Evolutionary conservation across 164 flowering plant genomes (phyloP), one percentile per base, ranked within the genome.

Genomic region (Nelumbo lutea): DNA sequence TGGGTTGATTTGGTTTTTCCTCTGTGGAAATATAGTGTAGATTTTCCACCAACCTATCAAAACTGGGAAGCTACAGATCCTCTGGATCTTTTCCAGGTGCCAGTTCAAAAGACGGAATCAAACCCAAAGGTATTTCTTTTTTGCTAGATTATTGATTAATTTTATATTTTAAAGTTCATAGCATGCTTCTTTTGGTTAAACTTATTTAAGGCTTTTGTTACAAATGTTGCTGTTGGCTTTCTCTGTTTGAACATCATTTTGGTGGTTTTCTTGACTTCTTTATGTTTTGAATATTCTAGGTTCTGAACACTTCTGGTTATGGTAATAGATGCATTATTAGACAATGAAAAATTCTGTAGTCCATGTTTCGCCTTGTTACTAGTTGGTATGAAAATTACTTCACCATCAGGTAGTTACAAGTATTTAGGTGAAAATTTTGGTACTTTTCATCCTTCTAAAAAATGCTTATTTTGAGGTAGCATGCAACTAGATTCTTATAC

Each of bases 41-140:
- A 94, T 86, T 94, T 94, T 75, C 93, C 95, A 38, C 72, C 82
- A 75, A 72, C 71, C 44, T 88, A 84, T 84, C 94, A 87, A 80
- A 84, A 91, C 71, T 89, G 98, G 97, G 73, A 72, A 47, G 75
- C 73, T 45, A 90, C 89, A n/a, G 81, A 93, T 81, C 98, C 98
- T 70, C 40, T 83, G 11, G 92, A 88, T 81, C 98, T 93, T 78
- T 93, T 91, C 66, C 70, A 81, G 60, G 97, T 94, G 72, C 88
- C 87, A 60, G 73, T 79, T 75, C 11, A 68, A 48, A 93, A 86
- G 83, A 47, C 73, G 44, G 98, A 91, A 75, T 76, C 97, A 69
- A 93, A 93, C 68, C 97, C 98, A 47, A 91, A 89, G 97, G 98
- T 93, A 68, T 56, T 42, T 5, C 27, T 64, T 64, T 69, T 13